Base-by-base conservation (phyloP, 768 basidiomycete genomes). In the Lentinula sp. region DNA sequence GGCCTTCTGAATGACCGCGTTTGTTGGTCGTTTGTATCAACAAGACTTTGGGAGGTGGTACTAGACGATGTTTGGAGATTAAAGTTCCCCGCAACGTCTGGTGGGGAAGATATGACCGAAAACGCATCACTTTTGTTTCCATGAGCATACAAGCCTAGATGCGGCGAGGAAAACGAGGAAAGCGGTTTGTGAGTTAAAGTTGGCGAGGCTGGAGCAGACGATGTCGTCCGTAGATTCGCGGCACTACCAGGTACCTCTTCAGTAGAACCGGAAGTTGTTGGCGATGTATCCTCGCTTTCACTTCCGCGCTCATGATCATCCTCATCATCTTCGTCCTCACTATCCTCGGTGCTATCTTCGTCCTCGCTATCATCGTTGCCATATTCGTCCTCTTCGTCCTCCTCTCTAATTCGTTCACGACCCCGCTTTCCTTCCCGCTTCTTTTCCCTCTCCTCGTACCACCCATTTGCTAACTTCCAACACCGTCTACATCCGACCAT, bases 401-500 rank as follows among this genome's bases (percentile, higher is more conserved):
- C 74, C 53, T 71, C 68, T 65, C 74, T 66, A 51, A 68, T 63
- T 62, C 57, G 58, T 62, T 67, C 49, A 0, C 61, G 63, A 6
- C 65, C 63, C 1, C 63, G 62, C 70, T 67, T 66, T 73, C 66
- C 56, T 68, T 63, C 63, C 59, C 59, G 63, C 67, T 39, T 62
- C 54, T 59, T n/a, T 51, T 41, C 2, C 62, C 63, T 18, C 65
- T 64, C 2, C 63, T 66, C 70, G 64, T 86, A 83, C 60, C 80
- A 71, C 16, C 90, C 88, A 68, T 93, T 85, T 60, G 84, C 85
- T 39, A 93, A 86, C 78, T 93, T 95, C 95, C 95, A 98, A 74
- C 95, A 98, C 56, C 88, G 81, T 64, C 89, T 82, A 71, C 95
- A 98, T 0, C 94, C 94, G 57, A 97, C 95, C 76, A 87, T 89